These are phyloP conservation scores for Anisodus tanguticus DNA, from an alignment of 257 asterid species.

Conservation along the genomic window DNA sequence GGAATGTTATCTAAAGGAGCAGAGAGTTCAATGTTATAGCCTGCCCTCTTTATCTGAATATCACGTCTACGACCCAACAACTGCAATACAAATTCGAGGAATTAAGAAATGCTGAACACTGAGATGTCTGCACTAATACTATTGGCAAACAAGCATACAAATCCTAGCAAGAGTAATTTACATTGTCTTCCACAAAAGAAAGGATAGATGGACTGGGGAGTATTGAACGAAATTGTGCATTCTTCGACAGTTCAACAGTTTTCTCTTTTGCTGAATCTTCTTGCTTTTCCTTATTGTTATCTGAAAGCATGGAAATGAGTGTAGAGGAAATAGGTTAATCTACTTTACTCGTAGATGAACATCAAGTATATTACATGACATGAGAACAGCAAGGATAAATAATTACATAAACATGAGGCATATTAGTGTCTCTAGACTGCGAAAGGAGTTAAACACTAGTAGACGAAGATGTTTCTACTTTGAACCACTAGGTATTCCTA, in stretches of 20 bases:
- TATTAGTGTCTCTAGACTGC: not conserved
- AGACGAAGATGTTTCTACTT: not conserved
- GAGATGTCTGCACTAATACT: conserved; percentile 6
- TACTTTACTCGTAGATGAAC: not conserved
- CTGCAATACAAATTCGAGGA: conserved; percentile 46
- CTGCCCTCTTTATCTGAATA: conserved; percentile 78
- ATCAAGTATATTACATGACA: not conserved
- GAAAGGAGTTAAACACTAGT: not conserved
- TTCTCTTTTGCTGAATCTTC: conserved; percentile 44
- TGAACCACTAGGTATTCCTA: conserved; percentile 7
- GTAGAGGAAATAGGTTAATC: conserved; percentile 16
- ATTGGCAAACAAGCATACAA: conserved; percentile 40
- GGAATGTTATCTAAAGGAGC: conserved; percentile 95
- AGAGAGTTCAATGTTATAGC: conserved; percentile 84
- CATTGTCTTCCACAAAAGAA: conserved; percentile 93
- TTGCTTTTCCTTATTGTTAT: conserved; percentile 51
- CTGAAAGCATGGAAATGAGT: conserved; percentile 50
- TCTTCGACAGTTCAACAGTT: conserved; percentile 67
- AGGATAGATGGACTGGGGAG: conserved; percentile 85
- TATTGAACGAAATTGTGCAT: conserved; percentile 97
- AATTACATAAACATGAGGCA: not conserved
- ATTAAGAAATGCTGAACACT: conserved; percentile 9
- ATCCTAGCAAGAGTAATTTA: conserved; percentile 43
- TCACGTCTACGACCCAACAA: conserved; percentile 95
- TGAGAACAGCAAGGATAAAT: conserved; percentile 1